Conservation (phyloP, 768 basidiomycete genomes). For the Boletus huronensis region DNA sequence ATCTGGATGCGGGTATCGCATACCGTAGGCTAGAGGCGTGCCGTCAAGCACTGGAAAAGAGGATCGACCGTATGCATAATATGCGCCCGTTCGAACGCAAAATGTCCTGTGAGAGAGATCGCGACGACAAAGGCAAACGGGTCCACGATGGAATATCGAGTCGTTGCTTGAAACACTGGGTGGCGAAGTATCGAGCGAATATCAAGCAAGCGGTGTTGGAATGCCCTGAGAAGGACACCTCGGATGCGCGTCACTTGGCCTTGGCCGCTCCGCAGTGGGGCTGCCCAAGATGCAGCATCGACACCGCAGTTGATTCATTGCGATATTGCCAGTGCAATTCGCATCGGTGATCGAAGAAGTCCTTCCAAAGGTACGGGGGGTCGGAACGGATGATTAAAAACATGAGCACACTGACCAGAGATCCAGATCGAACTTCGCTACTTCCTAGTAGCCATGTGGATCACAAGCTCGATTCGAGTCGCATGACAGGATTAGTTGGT, state of each 20-base stretch:
- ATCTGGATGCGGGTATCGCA: not conserved
- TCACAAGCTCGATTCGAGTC: not conserved
- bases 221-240: not conserved
- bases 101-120: no score
- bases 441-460: not conserved
- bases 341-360: no score
- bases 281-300: not conserved
- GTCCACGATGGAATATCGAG: not conserved
- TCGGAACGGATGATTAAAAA: not conserved
- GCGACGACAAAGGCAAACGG: no score
- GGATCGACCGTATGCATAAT: no score
- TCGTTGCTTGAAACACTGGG: not conserved
- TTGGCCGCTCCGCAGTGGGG: not conserved
- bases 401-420: not conserved
- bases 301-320: not conserved
- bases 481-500: not conserved
- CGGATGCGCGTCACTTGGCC: not conserved
- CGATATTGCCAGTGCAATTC: no score
- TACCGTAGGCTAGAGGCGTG: not conserved
- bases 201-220: not conserved
- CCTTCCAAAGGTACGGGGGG: not conserved
- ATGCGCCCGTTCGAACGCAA: no score
- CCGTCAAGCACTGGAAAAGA: no score
- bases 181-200: not conserved
- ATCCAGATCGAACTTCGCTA: no score